Percentiles rank a stretch among this genome's conserved stretches.
phyloP scores from a whole-genome alignment of 2,329 filamentous ascomycete species.

The Scedosporium dehoogii region DNA sequence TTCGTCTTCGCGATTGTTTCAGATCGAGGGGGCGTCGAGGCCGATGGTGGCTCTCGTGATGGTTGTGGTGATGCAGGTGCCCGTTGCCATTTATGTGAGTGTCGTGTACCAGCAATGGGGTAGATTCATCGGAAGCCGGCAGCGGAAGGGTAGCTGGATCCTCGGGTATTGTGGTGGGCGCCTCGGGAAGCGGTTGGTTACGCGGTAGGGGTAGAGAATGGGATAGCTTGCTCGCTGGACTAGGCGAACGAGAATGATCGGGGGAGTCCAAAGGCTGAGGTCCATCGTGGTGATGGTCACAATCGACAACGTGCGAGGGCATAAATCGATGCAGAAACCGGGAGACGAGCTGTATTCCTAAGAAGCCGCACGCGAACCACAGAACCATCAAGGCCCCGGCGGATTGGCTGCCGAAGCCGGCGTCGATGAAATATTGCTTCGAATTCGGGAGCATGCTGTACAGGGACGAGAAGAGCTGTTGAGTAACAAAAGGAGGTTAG shows the following conservation, averaged over 20 bases:
- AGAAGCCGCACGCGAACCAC: conserved; percentile 61
- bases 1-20: background rate
- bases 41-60: background rate
- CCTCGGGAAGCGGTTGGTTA: background rate
- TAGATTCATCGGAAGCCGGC: conserved; percentile 29
- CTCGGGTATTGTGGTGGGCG: conserved; percentile 7
- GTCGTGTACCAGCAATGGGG: conserved; percentile 32
- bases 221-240: conserved; percentile 18
- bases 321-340: conserved; percentile 63
- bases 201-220: background rate
- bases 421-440: conserved; percentile 63
- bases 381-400: conserved; percentile 61
- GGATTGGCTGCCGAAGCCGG: conserved; percentile 53
- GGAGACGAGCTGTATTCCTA: conserved; percentile 67
- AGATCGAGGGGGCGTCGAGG: background rate
- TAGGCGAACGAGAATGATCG: conserved; percentile 8
- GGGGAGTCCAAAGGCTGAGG: conserved; percentile 15
- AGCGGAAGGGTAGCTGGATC: conserved; percentile 11
- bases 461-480: conserved; percentile 77
- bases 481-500: conserved; percentile 4
- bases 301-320: conserved; percentile 72
- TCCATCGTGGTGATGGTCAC: conserved; percentile 63
- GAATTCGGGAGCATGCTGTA: conserved; percentile 90
- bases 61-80: background rate
- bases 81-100: conserved; percentile 10